Percentiles rank a stretch among this genome's conserved stretches.
phyloP scores from a whole-genome alignment of 441 rosid species.

The Pelargonium citronellum region DNA sequence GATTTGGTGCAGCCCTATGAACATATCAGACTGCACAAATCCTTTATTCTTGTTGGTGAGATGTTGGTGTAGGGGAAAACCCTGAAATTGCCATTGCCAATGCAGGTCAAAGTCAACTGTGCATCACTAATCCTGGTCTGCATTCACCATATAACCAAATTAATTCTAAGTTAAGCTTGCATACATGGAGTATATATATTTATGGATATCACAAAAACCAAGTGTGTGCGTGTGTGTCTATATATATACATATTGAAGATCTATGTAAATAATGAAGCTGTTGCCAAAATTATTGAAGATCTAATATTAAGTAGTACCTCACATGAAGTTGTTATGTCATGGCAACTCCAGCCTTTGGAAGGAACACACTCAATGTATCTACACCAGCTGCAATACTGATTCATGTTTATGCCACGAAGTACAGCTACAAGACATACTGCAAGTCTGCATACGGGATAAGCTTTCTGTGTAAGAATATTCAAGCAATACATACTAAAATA shows the following conservation, averaged over 20 bases:
- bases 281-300: background rate
- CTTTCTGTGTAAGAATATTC: slow-evolving; percentile 15
- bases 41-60: slow-evolving; percentile 48
- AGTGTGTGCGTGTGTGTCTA: no score
- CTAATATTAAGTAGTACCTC: slow-evolving; percentile 35
- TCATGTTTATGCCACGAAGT: slow-evolving; percentile 40
- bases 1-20: slow-evolving; percentile 25
- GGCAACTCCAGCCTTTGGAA: slow-evolving; percentile 66
- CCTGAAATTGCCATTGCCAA: slow-evolving; percentile 53
- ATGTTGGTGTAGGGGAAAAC: slow-evolving; percentile 56
- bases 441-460: slow-evolving; percentile 33
- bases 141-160: slow-evolving; percentile 16
- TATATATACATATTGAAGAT: no score
- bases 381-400: slow-evolving; percentile 65
- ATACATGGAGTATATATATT: no score
- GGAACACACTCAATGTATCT: slow-evolving; percentile 60
- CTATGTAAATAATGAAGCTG: background rate
- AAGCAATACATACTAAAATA: slow-evolving; percentile 5
- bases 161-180: background rate
- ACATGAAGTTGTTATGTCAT: slow-evolving; percentile 50
- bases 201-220: background rate
- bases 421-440: slow-evolving; percentile 45
- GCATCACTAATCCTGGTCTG: slow-evolving; percentile 51
- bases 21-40: slow-evolving; percentile 75
- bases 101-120: slow-evolving; percentile 65